Evolutionary conservation across 31 red algal genomes (phyloP).

Genomic region (Porphyra umbilicalis): DNA sequence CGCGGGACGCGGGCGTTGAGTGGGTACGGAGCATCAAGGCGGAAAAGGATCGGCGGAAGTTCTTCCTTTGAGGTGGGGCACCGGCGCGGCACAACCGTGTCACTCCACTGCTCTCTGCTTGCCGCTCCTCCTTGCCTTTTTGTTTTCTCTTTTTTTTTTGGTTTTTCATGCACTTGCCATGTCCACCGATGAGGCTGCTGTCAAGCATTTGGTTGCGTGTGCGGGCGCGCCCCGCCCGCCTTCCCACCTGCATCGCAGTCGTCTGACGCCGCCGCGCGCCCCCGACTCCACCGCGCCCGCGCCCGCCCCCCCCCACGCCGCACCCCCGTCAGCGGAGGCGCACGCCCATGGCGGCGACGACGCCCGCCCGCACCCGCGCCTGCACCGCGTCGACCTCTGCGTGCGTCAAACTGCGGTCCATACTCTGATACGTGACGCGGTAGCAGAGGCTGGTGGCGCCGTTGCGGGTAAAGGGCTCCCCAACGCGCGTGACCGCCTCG

Average conservation of each 20-base stretch:
- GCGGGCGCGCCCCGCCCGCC: no score
- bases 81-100: no score
- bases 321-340: conserved; percentile 16
- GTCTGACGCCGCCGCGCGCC: no score
- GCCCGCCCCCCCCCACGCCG: background rate
- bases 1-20: background rate
- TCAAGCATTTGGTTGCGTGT: background rate
- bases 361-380: conserved; percentile 24
- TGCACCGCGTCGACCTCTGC: conserved; percentile 78
- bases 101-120: no score
- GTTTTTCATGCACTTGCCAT: no score
- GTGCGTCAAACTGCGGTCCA: conserved; percentile 82
- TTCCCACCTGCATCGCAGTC: no score
- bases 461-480: conserved; percentile 48
- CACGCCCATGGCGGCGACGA: conserved; percentile 26
- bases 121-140: no score
- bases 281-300: no score
- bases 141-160: background rate
- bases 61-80: background rate
- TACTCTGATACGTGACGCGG: conserved; percentile 68
- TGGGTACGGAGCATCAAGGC: background rate
- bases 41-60: background rate
- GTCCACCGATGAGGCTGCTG: no score
- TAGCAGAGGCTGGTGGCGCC: conserved; percentile 60
- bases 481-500: conserved; percentile 55